Conservation (phyloP, 805 yeast genomes). For the Lipomyces oligophaga region DNA sequence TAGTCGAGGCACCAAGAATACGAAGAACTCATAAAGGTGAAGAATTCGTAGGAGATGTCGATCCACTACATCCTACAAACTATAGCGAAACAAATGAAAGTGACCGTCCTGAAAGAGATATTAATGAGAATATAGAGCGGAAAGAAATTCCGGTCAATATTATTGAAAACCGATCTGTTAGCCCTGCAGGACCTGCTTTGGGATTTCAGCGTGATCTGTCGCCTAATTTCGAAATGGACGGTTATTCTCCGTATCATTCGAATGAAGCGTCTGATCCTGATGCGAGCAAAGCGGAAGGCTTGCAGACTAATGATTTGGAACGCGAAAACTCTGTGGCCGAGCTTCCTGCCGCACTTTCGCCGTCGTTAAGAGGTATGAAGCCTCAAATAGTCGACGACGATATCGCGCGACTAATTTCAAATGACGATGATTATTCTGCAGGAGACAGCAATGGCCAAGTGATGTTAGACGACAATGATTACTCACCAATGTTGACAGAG, state of each 20-base stretch:
- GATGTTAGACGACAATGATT: conserved; percentile 22
- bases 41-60: conserved; percentile 62
- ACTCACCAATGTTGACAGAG: conserved; percentile 15
- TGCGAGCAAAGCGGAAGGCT: conserved; percentile 1
- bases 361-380: neutral
- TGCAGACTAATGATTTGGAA: neutral
- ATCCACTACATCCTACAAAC: conserved; percentile 31
- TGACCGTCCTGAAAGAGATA: neutral
- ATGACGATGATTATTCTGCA: conserved; percentile 17
- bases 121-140: neutral
- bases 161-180: neutral
- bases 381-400: conserved; percentile 21
- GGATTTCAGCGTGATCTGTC: neutral
- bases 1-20: conserved; percentile 57
- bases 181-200: neutral
- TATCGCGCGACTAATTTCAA: conserved; percentile 25
- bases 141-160: neutral
- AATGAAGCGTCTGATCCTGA: conserved; percentile 3
- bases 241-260: neutral
- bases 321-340: neutral
- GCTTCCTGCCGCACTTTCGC: conserved; percentile 3
- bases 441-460: conserved; percentile 8
- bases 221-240: neutral
- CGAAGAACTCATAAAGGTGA: conserved; percentile 87
- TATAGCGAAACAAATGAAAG: neutral